Conservation (phyloP, 139 green algal species). For the Tetradesmus lagerheimii region DNA sequence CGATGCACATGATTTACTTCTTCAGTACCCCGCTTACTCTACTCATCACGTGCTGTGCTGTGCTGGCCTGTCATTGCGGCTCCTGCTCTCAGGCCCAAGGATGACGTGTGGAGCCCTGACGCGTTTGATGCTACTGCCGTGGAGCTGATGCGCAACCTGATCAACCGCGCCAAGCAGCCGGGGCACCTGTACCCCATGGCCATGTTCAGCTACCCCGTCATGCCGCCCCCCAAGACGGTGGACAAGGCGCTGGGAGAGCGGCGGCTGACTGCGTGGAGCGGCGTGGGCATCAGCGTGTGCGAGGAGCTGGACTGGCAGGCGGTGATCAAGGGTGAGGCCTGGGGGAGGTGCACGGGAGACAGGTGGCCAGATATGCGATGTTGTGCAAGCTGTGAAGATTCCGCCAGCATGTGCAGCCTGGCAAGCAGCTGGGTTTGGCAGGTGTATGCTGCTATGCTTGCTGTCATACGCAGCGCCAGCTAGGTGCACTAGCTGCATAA, state of each 20-base stretch:
- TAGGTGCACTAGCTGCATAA: too few relatives aligned
- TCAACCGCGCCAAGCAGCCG: slow-evolving; percentile 65
- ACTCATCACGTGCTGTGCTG: too few relatives aligned
- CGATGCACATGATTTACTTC: too few relatives aligned
- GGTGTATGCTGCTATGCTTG: too few relatives aligned
- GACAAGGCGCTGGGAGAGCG: slow-evolving; percentile 89
- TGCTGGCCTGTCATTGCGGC: too few relatives aligned
- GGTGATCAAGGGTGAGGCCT: slow-evolving; percentile 46
- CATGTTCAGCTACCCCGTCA: slow-evolving; percentile 90
- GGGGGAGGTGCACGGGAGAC: too few relatives aligned
- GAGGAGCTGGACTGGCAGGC: slow-evolving; percentile 76
- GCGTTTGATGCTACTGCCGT: slow-evolving; percentile 90
- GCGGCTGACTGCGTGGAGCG: slow-evolving; percentile 78
- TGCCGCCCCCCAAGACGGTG: slow-evolving; percentile 92
- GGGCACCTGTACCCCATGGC: slow-evolving; percentile 94
- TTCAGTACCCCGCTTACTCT: neutral
- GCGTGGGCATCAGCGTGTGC: slow-evolving; percentile 82
- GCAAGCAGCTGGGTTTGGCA: too few relatives aligned
- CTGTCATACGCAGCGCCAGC: too few relatives aligned
- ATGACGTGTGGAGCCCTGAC: slow-evolving; percentile 77
- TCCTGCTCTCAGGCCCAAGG: slow-evolving; percentile 53
- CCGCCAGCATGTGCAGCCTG: too few relatives aligned
- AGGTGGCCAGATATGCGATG: too few relatives aligned
- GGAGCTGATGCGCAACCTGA: slow-evolving; percentile 92
- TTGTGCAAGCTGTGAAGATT: too few relatives aligned